Evolutionary conservation across 2,329 filamentous ascomycete species (phyloP).

Genomic region (Talaromyces atroroseus): DNA sequence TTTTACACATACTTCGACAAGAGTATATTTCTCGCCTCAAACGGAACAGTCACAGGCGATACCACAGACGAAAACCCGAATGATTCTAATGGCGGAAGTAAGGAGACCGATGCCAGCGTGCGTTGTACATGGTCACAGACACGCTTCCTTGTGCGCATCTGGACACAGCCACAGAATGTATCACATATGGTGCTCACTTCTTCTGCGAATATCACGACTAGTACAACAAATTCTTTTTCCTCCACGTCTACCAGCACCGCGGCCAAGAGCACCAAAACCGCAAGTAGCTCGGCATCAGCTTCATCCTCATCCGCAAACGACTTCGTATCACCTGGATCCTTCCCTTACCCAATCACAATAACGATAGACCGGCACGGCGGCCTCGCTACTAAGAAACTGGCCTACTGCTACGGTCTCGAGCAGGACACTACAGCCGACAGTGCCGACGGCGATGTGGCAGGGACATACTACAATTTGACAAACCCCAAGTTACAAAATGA

Average conservation of each 20-base stretch:
- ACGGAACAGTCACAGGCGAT: constrained; percentile 40
- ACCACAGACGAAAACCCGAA: constrained; percentile 33
- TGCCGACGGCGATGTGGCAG: constrained; percentile 52
- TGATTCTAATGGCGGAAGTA: constrained; percentile 48
- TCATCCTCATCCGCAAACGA: constrained; percentile 36
- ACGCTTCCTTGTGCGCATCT: constrained; percentile 57
- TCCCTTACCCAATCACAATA: constrained; percentile 58
- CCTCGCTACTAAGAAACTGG: constrained; percentile 47
- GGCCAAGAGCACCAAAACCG: constrained; percentile 17
- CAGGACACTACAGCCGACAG: constrained; percentile 41
- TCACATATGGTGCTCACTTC: constrained; percentile 20
- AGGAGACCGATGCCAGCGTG: constrained; percentile 40
- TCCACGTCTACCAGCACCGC: constrained; percentile 13
- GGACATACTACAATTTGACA: constrained; percentile 42
- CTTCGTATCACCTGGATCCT: constrained; percentile 50
- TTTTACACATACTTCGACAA: constrained; percentile 92
- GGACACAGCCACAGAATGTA: constrained; percentile 46
- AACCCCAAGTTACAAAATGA: constrained; percentile 48
- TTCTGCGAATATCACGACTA: constrained; percentile 14
- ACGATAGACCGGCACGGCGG: constrained; percentile 58
- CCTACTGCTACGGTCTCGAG: constrained; percentile 57
- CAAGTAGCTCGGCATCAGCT: constrained; percentile 12
- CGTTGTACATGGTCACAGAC: constrained; percentile 58
- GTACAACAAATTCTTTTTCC: constrained; percentile 4
- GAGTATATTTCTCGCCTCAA: constrained; percentile 70